phyloP scores from a whole-genome alignment of 2,329 filamentous ascomycete genomes.

The Madurella mycetomatis region DNA sequence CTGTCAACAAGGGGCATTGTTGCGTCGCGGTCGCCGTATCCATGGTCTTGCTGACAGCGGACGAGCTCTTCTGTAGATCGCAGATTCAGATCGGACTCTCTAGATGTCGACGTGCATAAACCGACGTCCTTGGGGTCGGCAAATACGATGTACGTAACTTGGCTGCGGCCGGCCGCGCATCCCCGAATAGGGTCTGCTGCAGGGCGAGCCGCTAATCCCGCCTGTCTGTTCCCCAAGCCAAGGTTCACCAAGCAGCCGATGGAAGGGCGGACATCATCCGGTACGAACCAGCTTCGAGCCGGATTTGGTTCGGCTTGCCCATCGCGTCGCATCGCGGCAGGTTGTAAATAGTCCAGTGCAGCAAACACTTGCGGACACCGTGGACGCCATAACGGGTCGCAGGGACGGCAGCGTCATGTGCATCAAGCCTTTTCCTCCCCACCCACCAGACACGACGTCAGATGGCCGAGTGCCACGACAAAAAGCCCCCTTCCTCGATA shows the following conservation, averaged over 20 bases:
- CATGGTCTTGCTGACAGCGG: neutral
- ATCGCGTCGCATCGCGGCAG: constrained; percentile 14
- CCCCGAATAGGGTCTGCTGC: constrained; percentile 17
- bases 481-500: neutral
- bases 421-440: constrained; percentile 1
- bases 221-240: constrained; percentile 12
- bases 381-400: constrained; percentile 25
- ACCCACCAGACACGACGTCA: constrained; percentile 7
- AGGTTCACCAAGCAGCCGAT: constrained; percentile 13
- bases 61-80: neutral
- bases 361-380: neutral
- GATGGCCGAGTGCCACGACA: neutral
- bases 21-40: constrained; percentile 1
- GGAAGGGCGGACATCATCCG: constrained; percentile 20
- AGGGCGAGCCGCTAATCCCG: constrained; percentile 5
- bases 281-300: constrained; percentile 15
- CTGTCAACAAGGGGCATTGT: neutral
- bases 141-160: neutral
- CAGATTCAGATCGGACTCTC: constrained; percentile 11
- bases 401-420: constrained; percentile 27
- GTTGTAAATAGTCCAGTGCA: neutral
- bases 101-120: constrained; percentile 20
- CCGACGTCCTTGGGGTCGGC: neutral
- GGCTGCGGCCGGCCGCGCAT: constrained; percentile 12
- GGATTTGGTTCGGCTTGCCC: constrained; percentile 23